These are phyloP conservation scores for Candida morakotiae DNA, from an alignment of 805 yeast species.

Conservation along the genomic window DNA sequence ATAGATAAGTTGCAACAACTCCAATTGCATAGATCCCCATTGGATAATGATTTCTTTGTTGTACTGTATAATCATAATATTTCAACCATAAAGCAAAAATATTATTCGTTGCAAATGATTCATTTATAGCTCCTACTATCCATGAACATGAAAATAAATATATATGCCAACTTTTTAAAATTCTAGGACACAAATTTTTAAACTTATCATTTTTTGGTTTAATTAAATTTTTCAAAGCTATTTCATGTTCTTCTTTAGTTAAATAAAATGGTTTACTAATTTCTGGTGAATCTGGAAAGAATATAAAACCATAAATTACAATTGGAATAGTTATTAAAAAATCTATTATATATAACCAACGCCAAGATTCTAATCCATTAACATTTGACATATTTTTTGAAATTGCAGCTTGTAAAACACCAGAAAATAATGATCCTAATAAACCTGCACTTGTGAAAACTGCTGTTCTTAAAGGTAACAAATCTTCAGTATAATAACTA, in stretches of 20 bases:
- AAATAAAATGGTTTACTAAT: slow-evolving; percentile 26
- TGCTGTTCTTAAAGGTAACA: slow-evolving; percentile 52
- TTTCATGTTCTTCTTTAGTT: slow-evolving; percentile 19
- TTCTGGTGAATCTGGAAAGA: slow-evolving; percentile 59
- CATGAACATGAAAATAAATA: slow-evolving; percentile 31
- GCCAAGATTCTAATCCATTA: slow-evolving; percentile 59
- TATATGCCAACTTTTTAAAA: slow-evolving; percentile 34
- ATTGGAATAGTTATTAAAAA: slow-evolving; percentile 58
- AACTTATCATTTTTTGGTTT: slow-evolving; percentile 23
- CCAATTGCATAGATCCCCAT: slow-evolving; percentile 38
- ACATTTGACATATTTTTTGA: slow-evolving; percentile 43
- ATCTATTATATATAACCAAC: slow-evolving; percentile 70
- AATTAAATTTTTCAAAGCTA: slow-evolving; percentile 33
- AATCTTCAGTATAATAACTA: slow-evolving; percentile 26
- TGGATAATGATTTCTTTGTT: slow-evolving; percentile 31
- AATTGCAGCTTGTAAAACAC: slow-evolving; percentile 57
- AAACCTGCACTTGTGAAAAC: slow-evolving; percentile 57
- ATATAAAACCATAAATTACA: slow-evolving; percentile 50
- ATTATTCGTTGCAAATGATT: slow-evolving; percentile 29
- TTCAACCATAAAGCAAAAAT: slow-evolving; percentile 31
- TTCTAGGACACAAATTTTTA: slow-evolving; percentile 38
- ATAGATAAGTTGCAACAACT: slow-evolving; percentile 22
- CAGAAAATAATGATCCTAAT: slow-evolving; percentile 58
- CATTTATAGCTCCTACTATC: slow-evolving; percentile 36
- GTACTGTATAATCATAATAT: slow-evolving; percentile 23